A percentile compares a stretch with the other conserved stretches of the same genome.
Evolutionary conservation across 305 asterid genomes (phyloP).

Genomic region (Fraxinus dipetala): DNA sequence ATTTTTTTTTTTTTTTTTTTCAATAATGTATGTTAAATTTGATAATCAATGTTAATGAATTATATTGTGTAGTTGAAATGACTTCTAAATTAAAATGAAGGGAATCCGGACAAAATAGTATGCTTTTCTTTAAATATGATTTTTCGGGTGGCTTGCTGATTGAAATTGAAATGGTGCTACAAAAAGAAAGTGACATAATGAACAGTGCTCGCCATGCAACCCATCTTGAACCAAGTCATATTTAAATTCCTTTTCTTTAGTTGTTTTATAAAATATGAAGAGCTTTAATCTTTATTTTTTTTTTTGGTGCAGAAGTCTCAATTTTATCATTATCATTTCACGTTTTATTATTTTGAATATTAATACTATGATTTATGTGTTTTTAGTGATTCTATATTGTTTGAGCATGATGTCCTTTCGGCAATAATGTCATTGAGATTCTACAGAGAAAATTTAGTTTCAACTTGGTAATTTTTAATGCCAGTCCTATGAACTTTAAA

Average conservation of each 20-base stretch:
- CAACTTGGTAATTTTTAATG: conserved; percentile 2
- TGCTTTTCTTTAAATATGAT: background rate
- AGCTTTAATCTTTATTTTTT: background rate
- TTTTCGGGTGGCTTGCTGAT: conserved; percentile 11
- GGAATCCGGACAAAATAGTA: background rate
- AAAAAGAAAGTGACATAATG: background rate
- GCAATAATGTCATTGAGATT: conserved; percentile 12
- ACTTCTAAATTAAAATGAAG: background rate
- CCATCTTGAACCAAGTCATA: background rate
- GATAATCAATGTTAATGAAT: conserved; percentile 10
- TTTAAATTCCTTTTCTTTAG: background rate
- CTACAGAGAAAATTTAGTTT: conserved; percentile 15
- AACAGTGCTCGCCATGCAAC: background rate
- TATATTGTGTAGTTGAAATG: background rate
- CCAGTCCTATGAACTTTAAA: conserved; percentile 18
- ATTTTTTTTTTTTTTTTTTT: background rate
- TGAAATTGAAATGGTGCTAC: background rate
- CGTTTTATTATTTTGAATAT: background rate
- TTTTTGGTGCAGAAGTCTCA: background rate
- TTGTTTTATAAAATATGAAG: background rate
- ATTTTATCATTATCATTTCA: background rate
- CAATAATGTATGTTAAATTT: background rate
- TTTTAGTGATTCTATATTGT: background rate
- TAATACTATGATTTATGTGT: background rate
- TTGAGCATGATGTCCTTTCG: conserved; percentile 1